These are phyloP conservation scores for Hymenoscyphus repandus DNA, from an alignment of 2,329 filamentous ascomycete species.

Conservation along the genomic window DNA sequence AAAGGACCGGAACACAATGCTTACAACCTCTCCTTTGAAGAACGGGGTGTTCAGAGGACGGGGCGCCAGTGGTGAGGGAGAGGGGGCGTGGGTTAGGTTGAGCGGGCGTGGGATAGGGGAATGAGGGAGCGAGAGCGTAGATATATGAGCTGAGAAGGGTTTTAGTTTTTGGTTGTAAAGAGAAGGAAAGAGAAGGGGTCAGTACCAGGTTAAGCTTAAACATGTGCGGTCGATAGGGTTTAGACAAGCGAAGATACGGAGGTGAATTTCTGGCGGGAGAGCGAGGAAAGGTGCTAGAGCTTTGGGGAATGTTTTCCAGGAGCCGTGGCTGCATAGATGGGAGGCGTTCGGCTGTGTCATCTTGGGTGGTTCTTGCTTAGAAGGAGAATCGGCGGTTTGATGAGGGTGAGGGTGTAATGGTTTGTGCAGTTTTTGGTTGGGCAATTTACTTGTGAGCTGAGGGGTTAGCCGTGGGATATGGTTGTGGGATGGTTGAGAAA, in stretches of 20 bases:
- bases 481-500: too few species aligned
- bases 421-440: background rate
- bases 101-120: background rate
- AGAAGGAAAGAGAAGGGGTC: background rate
- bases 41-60: conserved; percentile 11
- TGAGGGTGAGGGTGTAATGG: too few species aligned
- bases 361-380: background rate
- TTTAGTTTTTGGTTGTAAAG: background rate
- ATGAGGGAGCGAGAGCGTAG: conserved; percentile 10
- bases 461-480: too few species aligned
- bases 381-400: too few species aligned
- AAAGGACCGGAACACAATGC: conserved; percentile 23
- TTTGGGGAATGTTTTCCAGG: conserved; percentile 3
- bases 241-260: conserved; percentile 16
- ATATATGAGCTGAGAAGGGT: conserved; percentile 15
- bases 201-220: conserved; percentile 10
- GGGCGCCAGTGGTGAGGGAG: conserved; percentile 11
- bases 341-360: background rate
- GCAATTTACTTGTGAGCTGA: background rate
- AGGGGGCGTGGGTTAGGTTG: conserved; percentile 2
- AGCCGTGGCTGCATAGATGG: background rate
- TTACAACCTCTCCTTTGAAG: conserved; percentile 14
- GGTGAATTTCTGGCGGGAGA: conserved; percentile 17
- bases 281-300: conserved; percentile 8
- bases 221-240: conserved; percentile 21